Evolutionary conservation across 129 eudicot species (phyloP).

Genomic region (Flaveria bidentis): DNA sequence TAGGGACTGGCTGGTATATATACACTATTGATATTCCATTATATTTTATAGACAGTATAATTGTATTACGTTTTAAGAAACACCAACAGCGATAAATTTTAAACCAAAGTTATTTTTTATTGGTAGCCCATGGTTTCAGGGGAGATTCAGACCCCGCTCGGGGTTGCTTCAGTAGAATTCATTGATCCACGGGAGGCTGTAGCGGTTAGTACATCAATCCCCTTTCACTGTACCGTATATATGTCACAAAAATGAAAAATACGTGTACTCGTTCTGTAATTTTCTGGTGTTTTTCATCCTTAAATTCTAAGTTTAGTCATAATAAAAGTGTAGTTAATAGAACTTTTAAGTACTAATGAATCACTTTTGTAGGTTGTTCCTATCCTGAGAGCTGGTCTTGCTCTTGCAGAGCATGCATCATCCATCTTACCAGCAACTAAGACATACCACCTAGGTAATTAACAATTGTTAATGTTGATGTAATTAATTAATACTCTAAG

Average conservation of each 20-base stretch:
- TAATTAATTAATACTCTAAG: background rate
- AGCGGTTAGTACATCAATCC: constrained; percentile 55
- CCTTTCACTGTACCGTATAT: background rate
- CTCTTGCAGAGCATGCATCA: constrained; percentile 93
- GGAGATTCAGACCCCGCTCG: constrained; percentile 89
- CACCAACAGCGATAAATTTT: background rate
- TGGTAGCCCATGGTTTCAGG: constrained; percentile 72
- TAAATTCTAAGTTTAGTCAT: background rate
- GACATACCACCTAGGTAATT: constrained; percentile 83
- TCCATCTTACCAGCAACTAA: constrained; percentile 82
- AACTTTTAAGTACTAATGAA: background rate
- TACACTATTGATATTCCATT: too few relatives aligned
- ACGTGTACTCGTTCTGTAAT: background rate
- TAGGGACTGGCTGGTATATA: constrained; percentile 92
- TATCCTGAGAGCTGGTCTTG: constrained; percentile 97
- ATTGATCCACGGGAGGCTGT: constrained; percentile 91
- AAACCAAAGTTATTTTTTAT: constrained; percentile 1
- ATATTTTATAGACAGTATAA: background rate
- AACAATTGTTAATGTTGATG: background rate
- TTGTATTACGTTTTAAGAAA: background rate
- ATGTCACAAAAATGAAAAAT: background rate
- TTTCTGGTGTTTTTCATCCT: background rate
- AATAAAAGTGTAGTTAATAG: background rate
- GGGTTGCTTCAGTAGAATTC: constrained; percentile 80
- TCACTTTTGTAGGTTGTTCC: constrained; percentile 70